Percentiles rank a stretch among this genome's conserved stretches.
Evolutionary conservation across 108 stramenopile genomes (phyloP).

Genomic region (Nannochloropsis oceanica): DNA sequence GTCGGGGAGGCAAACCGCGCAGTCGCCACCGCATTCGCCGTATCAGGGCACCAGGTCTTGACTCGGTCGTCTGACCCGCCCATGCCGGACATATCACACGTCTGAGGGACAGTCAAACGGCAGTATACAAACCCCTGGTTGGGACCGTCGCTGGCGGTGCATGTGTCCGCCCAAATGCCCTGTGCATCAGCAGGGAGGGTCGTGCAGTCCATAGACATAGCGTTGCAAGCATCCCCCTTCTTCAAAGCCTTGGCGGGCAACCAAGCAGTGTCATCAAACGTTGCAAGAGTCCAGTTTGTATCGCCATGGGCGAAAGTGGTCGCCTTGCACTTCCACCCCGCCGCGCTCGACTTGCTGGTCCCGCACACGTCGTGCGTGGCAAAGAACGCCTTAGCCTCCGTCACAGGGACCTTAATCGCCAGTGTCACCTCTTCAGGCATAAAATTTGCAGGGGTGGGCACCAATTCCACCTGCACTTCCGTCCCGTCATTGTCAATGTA

Average conservation of each 20-base stretch:
- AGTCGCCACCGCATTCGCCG: neutral
- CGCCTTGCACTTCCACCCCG: neutral
- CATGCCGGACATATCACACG: neutral
- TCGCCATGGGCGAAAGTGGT: neutral
- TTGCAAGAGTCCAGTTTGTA: neutral
- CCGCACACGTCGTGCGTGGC: neutral
- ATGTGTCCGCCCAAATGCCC: neutral
- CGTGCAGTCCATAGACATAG: neutral
- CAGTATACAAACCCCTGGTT: neutral
- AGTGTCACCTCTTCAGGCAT: neutral
- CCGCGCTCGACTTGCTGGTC: neutral
- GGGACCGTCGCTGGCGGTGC: neutral
- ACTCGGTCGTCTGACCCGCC: neutral
- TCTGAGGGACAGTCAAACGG: neutral
- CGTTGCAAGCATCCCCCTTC: neutral
- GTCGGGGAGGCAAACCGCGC: neutral
- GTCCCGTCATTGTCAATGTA: neutral
- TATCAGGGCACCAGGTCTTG: neutral
- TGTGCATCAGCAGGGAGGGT: neutral
- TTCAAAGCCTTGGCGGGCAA: neutral
- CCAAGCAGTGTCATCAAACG: neutral
- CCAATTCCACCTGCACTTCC: neutral
- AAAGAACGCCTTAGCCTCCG: neutral
- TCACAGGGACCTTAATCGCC: neutral
- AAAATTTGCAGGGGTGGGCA: neutral